Percentiles rank a stretch among this genome's conserved stretches.
These are phyloP conservation scores for Trifolium repens DNA, from an alignment of 306 rosid genomes.

Conservation along the genomic window DNA sequence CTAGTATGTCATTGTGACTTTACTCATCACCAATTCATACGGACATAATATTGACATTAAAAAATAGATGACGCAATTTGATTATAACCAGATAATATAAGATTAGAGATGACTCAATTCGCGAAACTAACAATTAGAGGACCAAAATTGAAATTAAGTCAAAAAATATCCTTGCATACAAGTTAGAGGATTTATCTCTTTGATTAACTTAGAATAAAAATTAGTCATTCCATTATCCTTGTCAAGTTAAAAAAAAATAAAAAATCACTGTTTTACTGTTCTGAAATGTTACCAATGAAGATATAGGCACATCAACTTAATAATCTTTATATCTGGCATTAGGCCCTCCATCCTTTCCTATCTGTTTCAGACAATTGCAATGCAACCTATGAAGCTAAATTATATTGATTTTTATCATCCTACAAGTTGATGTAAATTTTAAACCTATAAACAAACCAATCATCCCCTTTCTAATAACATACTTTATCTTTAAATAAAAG, in stretches of 20 bases:
- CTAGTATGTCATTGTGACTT: background rate
- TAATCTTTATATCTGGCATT: background rate
- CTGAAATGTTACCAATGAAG: background rate
- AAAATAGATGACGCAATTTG: background rate
- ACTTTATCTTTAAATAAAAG: background rate
- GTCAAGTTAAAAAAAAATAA: background rate
- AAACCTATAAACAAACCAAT: constrained; percentile 31
- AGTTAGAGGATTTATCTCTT: background rate
- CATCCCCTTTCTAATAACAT: constrained; percentile 13
- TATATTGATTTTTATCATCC: constrained; percentile 1
- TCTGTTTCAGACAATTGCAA: constrained; percentile 14
- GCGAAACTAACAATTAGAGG: background rate
- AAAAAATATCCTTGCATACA: background rate
- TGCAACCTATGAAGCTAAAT: constrained; percentile 9
- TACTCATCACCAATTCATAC: background rate
- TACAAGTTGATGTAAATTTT: constrained; percentile 35
- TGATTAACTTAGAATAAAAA: background rate
- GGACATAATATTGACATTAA: background rate
- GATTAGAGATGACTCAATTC: background rate
- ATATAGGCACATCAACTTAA: background rate
- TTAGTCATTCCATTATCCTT: background rate
- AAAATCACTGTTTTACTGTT: background rate
- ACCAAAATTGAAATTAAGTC: background rate
- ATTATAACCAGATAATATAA: background rate
- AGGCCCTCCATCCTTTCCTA: constrained; percentile 6